Evolutionary conservation across 2,329 filamentous ascomycete genomes (phyloP), one percentile per base, ranked within the genome.

Genomic region (Piedraia hortae): DNA sequence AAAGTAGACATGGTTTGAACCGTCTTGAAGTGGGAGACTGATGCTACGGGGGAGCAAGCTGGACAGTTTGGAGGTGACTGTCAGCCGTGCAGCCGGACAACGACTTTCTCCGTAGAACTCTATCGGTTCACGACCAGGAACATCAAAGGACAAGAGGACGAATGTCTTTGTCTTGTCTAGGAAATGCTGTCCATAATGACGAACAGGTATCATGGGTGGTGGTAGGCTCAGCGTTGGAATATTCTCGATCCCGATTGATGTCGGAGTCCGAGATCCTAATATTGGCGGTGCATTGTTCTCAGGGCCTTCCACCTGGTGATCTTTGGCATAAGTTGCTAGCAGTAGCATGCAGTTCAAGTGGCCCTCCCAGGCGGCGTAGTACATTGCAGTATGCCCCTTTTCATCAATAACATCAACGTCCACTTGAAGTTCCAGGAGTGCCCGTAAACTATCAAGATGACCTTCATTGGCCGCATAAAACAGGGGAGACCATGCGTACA

Each of bases 291-390:
- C 38, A 14, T 25, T 18, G 8, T 30, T 26, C 8, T 24, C 30
- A 16, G 33, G 31, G 18, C 37, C 42, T 12, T 49, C 46, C n/a
- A n/a, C n/a, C n/a, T n/a, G n/a, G n/a, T n/a, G n/a, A n/a, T n/a
- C n/a, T n/a, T n/a, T n/a, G n/a, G n/a, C n/a, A n/a, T n/a, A n/a
- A 1, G 66, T 62, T 4, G 67, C 67, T 14, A 97, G 60, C 5
- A 91, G 56, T 37, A 70, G 68, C 73, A 97, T 90, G 48, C 85
- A 93, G 37, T 82, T 71, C 24, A 93, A 50, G 41, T 93, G 75
- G 0, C 85, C 85, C 48, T 97, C 85, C 85, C 85, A 97, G 0
- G 78, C 82, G 8, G 85, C 85, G 45, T 97, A 97, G 46, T 97
- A 97, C 67, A 93, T 78, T 13, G 85, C 80, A 2, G 80, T 77